Percentiles rank a stretch among this genome's conserved stretches.
Conservation (phyloP, 768 basidiomycete species). For the Lentinula raphanica region DNA sequence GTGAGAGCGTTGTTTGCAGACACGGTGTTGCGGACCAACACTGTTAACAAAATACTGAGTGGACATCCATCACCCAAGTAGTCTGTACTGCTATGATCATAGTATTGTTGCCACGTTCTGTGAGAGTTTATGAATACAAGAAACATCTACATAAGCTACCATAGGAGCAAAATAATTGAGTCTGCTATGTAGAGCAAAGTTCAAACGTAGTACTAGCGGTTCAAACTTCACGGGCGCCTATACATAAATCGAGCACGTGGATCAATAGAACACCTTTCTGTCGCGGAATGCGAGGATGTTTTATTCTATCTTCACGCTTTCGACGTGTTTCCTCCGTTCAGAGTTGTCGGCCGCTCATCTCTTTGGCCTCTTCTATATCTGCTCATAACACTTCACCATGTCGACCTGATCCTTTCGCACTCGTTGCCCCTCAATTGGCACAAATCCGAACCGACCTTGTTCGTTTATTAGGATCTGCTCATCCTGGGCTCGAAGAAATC, state of each 20-base stretch:
- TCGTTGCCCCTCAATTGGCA: slow-evolving; percentile 64
- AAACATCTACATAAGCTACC: too few species aligned
- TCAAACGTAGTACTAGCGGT: too few species aligned
- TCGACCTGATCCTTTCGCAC: slow-evolving; percentile 58
- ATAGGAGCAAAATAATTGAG: too few species aligned
- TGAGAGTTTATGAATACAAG: too few species aligned
- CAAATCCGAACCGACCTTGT: slow-evolving; percentile 66
- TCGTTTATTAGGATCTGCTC: slow-evolving; percentile 72
- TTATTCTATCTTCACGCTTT: background rate
- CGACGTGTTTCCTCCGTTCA: background rate
- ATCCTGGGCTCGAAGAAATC: slow-evolving; percentile 77
- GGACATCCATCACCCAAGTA: slow-evolving; percentile 43
- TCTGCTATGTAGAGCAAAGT: too few species aligned
- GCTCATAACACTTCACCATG: background rate
- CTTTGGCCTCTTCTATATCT: background rate
- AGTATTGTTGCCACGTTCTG: too few species aligned
- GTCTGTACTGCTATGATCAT: background rate
- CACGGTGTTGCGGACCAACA: slow-evolving; percentile 72
- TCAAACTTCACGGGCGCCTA: background rate
- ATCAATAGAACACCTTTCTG: background rate
- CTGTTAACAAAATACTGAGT: slow-evolving; percentile 66
- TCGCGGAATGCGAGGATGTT: slow-evolving; percentile 6
- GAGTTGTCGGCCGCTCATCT: background rate
- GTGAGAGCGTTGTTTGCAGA: slow-evolving; percentile 87
- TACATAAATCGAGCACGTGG: background rate